Conservation (phyloP, 495 filamentous ascomycete species). For the Penicillium chermesinum region DNA sequence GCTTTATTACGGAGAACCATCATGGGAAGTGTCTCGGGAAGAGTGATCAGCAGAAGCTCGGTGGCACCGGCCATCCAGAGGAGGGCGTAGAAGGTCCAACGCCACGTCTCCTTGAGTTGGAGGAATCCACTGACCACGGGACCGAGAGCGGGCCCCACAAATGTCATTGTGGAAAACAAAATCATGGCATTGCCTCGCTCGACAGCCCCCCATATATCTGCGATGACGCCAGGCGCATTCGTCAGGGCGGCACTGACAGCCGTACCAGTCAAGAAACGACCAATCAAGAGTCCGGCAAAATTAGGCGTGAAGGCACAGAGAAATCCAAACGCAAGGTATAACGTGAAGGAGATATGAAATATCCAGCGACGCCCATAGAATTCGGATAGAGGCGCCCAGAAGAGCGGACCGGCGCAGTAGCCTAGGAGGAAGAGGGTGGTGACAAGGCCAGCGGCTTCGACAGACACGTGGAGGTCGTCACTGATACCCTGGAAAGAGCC, state of each 20-base stretch:
- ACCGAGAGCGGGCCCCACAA: conserved; percentile 28
- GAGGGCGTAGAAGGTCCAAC: conserved; percentile 43
- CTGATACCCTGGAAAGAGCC: conserved; percentile 1
- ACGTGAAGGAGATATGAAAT: conserved; percentile 37
- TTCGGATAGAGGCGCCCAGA: conserved; percentile 49
- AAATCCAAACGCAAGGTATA: conserved; percentile 26
- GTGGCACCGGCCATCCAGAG: conserved; percentile 28
- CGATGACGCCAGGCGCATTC: conserved; percentile 46
- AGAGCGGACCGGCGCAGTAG: conserved; percentile 45
- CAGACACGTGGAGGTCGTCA: conserved; percentile 15
- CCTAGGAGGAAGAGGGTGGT: conserved; percentile 50
- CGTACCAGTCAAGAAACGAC: conserved; percentile 47
- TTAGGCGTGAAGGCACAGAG: conserved; percentile 29
- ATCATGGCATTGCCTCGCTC: conserved; percentile 47
- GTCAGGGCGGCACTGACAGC: conserved; percentile 47
- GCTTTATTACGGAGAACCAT: neutral
- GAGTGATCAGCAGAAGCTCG: neutral
- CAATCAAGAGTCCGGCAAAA: conserved; percentile 42
- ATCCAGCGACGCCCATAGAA: conserved; percentile 49
- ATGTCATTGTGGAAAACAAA: conserved; percentile 40
- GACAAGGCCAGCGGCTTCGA: conserved; percentile 39
- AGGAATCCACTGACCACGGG: conserved; percentile 43
- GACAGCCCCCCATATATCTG: conserved; percentile 48
- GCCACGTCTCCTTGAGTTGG: conserved; percentile 37
- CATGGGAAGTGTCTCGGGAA: neutral